Evolutionary conservation across 148 eudicot genomes (phyloP), one percentile per base, ranked within the genome.

Genomic region (Euryodendron excelsum): DNA sequence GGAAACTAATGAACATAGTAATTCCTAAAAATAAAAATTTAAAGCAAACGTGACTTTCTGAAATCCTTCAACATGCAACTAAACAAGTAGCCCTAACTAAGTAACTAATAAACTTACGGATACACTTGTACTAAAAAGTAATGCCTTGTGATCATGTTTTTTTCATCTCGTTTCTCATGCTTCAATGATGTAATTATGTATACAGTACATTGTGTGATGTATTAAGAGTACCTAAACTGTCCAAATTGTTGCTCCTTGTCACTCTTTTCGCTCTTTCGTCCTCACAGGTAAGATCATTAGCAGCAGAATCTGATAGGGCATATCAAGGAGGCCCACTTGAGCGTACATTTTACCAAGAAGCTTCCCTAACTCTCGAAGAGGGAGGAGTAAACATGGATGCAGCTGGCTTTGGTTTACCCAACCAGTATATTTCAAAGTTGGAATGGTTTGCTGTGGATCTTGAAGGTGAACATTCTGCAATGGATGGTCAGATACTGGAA

Each of bases 401-500:
- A 53, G 44, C 86, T 28, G 82, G 76, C n/a, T 62, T 89, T 85
- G 74, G 86, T 74, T 69, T 87, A 78, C 94, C 94, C 71, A 86
- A 81, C 79, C 93, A 87, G 72, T 96, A 96, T 85, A 70, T 69
- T 76, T 81, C 86, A 79, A 89, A 62, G 88, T 82, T 96, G 73
- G 92, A 96, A 82, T 96, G 99, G 99, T 96, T 93, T 83, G 90
- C 99, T 64, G 98, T 96, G 77, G 98, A 96, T 86, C 91, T 96
- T 78, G 99, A 92, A 86, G 98, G 98, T 80, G 99, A 96, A 86
- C 98, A 90, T 83, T 96, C 99, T 81, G 99, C 99, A 72, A 93
- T 96, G 99, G 99, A 96, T 90, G 93, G 97, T 79, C 91, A 76
- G 79, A 93, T 93, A 69, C 92, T 96, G 66, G 92, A 93, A 89